Evolutionary conservation across 2,329 filamentous ascomycete species (phyloP), one percentile per base, ranked within the genome.

Genomic region (Botryosphaeria dothidea): DNA sequence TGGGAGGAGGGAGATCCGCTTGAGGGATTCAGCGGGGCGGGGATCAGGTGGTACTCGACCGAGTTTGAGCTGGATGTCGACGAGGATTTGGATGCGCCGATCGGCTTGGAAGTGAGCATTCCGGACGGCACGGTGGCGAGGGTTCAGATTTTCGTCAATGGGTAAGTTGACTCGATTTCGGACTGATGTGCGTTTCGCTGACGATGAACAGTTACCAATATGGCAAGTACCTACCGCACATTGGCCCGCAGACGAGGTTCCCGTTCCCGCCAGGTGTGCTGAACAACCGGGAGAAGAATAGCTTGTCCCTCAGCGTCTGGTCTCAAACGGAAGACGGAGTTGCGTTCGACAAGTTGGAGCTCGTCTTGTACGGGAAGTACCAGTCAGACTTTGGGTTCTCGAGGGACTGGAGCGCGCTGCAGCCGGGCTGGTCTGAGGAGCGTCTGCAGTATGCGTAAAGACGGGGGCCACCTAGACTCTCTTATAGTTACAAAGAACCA

Each of bases 81-180:
- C 0, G 67, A 72, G 0, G 82, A 81, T 0, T 71, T 86, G 0
- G 86, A 89, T 64, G 82, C 86, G 0, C 84, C 84, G 0, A 78
- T 89, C 31, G 84, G 84, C 0, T 85, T 89, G 69, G 77, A 81
- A 2, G 75, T 89, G 2, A 80, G 79, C 0, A 77, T 82, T 0
- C 73, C 76, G 0, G 77, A 78, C 5, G 74, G 76, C 17, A 78
- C 80, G 0, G 80, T 85, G 9, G 54, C 56, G 13, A 80, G 87
- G 11, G 84, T 82, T 0, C 81, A 87, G 69, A 72, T 89, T 2
- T 89, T 86, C 64, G 82, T 89, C n/a, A 89, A 89, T 64, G 87
- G 87, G 29, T 60, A 17, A 58, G 54, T 31, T 21, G 17, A 8
- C 1, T 21, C 2, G 21, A 29, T 17, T 13, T n/a, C 4, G 11